Evolutionary conservation across 768 basidiomycete genomes (phyloP).

Genomic region (Sarcodon sp.): DNA sequence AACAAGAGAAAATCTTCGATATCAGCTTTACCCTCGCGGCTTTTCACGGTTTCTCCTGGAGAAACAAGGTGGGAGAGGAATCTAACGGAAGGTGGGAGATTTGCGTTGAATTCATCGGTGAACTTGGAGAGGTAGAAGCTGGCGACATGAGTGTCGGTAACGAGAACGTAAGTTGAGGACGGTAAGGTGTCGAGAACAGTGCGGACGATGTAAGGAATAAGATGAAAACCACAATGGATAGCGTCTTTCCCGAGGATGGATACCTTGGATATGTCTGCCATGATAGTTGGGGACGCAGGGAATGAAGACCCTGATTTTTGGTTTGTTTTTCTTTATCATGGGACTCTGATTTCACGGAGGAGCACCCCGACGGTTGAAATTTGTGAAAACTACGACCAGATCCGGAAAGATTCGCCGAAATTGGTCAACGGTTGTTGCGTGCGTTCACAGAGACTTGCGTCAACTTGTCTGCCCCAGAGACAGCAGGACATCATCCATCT

Average conservation of each 20-base stretch:
- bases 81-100: slow-evolving; percentile 27
- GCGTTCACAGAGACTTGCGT: too few species aligned
- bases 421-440: too few species aligned
- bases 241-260: slow-evolving; percentile 76
- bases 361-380: background rate
- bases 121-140: slow-evolving; percentile 64
- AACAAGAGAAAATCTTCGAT: slow-evolving; percentile 89
- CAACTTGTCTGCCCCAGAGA: too few species aligned
- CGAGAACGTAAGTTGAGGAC: slow-evolving; percentile 79
- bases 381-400: background rate
- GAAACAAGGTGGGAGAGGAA: slow-evolving; percentile 71
- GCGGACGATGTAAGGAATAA: slow-evolving; percentile 71
- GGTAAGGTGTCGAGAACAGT: slow-evolving; percentile 61
- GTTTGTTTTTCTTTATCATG: background rate
- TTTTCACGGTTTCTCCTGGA: slow-evolving; percentile 92
- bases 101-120: slow-evolving; percentile 44
- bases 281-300: slow-evolving; percentile 2
- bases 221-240: slow-evolving; percentile 91
- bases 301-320: background rate
- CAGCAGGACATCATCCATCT: too few species aligned
- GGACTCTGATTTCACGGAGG: background rate
- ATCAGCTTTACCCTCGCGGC: slow-evolving; percentile 79
- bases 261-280: slow-evolving; percentile 59
- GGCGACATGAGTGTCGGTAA: slow-evolving; percentile 90
- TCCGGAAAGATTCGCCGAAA: too few species aligned